These are phyloP conservation scores for Sistotremastrum suecicum DNA, from an alignment of 768 basidiomycete genomes.

Conservation along the genomic window DNA sequence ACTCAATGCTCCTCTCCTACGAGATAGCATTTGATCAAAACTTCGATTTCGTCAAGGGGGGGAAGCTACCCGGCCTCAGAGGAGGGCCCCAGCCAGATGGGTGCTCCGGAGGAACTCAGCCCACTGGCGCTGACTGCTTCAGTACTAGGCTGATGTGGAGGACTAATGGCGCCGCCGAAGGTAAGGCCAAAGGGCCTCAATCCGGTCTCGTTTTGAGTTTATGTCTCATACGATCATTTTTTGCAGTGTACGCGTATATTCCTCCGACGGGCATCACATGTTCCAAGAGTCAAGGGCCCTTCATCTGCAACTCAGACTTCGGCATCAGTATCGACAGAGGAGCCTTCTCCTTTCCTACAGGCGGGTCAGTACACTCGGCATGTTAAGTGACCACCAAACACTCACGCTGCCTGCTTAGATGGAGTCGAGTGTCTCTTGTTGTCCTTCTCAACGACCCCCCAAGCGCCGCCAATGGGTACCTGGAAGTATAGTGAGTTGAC, in stretches of 20 bases:
- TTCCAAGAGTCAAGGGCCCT: conserved; percentile 31
- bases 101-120: conserved; percentile 54
- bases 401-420: conserved; percentile 22
- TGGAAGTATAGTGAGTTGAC: conserved; percentile 47
- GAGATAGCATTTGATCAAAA: conserved; percentile 54
- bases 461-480: conserved; percentile 57
- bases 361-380: conserved; percentile 34
- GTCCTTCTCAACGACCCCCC: conserved; percentile 66
- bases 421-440: conserved; percentile 59
- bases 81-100: conserved; percentile 49
- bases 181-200: conserved; percentile 22
- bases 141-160: conserved; percentile 71
- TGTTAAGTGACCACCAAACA: neutral
- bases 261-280: conserved; percentile 40
- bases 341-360: conserved; percentile 44
- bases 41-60: conserved; percentile 63
- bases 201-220: conserved; percentile 3
- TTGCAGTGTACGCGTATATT: conserved; percentile 68
- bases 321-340: conserved; percentile 65
- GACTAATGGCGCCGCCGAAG: conserved; percentile 47
- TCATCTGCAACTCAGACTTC: conserved; percentile 61
- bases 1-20: conserved; percentile 59
- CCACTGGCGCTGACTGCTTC: conserved; percentile 58
- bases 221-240: neutral
- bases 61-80: conserved; percentile 64